Percentiles rank a stretch among this genome's conserved stretches.
Conservation (phyloP, 164 flowering plant genomes). For the Vitis amurensis region DNA sequence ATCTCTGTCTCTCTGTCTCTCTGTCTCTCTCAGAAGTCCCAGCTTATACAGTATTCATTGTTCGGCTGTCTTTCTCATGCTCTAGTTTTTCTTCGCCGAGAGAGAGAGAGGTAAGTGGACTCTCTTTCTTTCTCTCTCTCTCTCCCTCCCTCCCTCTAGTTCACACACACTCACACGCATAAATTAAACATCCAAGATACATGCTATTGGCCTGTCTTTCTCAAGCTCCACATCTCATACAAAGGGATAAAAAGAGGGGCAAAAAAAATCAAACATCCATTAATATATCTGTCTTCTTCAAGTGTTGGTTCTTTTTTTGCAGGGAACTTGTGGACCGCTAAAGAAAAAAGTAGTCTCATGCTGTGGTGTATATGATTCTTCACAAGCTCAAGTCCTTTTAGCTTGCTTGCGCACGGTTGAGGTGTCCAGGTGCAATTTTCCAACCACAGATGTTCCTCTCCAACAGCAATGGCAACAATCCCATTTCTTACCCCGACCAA, state of each 20-base stretch:
- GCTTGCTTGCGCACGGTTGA: background rate
- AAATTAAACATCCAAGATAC: too few relatives aligned
- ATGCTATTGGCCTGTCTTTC: constrained; percentile 3
- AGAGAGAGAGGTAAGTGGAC: background rate
- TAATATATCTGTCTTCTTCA: background rate
- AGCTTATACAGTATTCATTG: background rate
- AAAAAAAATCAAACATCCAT: background rate
- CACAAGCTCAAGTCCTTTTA: constrained; percentile 3
- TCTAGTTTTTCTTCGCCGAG: constrained; percentile 1
- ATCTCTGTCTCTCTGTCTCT: background rate
- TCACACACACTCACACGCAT: background rate
- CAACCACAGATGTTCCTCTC: constrained; percentile 34
- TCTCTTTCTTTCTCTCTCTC: constrained; percentile 1
- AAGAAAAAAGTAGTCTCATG: constrained; percentile 4
- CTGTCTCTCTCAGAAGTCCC: constrained; percentile 1
- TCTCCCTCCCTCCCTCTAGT: background rate
- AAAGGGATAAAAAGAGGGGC: background rate
- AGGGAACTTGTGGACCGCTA: background rate
- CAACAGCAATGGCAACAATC: constrained; percentile 10
- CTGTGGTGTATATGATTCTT: constrained; percentile 16
- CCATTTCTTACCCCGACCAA: constrained; percentile 11
- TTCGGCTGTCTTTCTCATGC: constrained; percentile 15
- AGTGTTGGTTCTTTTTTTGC: background rate
- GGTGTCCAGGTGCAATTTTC: constrained; percentile 17
- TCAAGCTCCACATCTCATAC: constrained; percentile 1